Conservation (phyloP, 1,284 basidiomycete genomes). For the Ceratobasidium sp. region DNA sequence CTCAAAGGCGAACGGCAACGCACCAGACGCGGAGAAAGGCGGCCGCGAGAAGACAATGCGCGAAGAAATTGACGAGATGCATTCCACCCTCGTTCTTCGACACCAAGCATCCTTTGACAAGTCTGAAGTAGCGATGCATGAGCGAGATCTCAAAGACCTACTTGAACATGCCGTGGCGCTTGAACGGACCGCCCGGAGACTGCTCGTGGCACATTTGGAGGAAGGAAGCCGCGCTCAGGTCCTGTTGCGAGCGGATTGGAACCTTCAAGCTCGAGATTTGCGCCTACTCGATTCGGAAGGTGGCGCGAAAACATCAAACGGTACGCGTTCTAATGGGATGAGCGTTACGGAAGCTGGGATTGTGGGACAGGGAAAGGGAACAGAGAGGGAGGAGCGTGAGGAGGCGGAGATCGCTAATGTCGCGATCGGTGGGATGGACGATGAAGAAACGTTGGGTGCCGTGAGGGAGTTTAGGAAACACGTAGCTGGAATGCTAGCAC, state of each 20-base stretch:
- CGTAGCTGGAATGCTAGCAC: constrained; percentile 45
- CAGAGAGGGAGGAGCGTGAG: constrained; percentile 47
- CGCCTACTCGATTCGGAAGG: constrained; percentile 44
- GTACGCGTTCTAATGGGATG: background rate
- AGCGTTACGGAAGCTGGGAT: constrained; percentile 20
- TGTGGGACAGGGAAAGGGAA: constrained; percentile 17
- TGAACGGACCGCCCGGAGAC: constrained; percentile 49
- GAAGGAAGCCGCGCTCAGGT: constrained; percentile 49
- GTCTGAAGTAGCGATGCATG: constrained; percentile 29
- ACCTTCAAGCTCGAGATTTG: constrained; percentile 53
- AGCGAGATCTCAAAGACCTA: constrained; percentile 43
- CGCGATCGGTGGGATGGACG: constrained; percentile 45
- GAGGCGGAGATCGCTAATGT: constrained; percentile 40
- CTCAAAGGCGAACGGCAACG: constrained; percentile 45
- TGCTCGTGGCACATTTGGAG: constrained; percentile 48
- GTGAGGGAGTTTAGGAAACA: constrained; percentile 47
- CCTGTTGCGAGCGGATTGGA: constrained; percentile 53
- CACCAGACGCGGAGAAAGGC: background rate
- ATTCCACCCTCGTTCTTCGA: constrained; percentile 22
- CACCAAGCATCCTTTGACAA: background rate
- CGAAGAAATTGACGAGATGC: constrained; percentile 45
- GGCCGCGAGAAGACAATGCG: constrained; percentile 25
- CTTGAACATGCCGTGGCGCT: constrained; percentile 48
- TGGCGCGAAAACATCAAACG: background rate
- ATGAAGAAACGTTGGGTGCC: constrained; percentile 46